These are phyloP conservation scores for Boechera retrofracta DNA, from an alignment of 345 rosid species.

Conservation along the genomic window DNA sequence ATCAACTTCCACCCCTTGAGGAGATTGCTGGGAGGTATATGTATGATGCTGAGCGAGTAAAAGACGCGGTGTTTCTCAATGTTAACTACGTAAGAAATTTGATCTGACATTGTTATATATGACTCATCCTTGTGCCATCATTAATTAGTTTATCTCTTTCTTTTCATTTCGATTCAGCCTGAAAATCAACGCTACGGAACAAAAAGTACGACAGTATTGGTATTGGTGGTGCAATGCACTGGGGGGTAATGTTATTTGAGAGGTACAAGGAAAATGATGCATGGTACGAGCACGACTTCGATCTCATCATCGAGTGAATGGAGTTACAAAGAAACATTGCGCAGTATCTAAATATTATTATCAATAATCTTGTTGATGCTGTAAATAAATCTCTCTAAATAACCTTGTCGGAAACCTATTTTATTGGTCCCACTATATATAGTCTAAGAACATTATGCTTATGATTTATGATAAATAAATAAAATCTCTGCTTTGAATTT, in stretches of 20 bases:
- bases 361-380: too few species aligned
- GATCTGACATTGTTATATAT: not conserved
- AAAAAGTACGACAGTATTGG: conserved; percentile 54
- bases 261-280: conserved; percentile 52
- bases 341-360: not conserved
- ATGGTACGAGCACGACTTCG: conserved; percentile 62
- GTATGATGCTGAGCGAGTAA: not conserved
- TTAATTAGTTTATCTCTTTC: not conserved
- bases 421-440: not conserved
- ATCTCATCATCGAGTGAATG: conserved; percentile 38
- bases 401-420: not conserved
- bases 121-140: not conserved
- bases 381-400: not conserved
- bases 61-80: not conserved
- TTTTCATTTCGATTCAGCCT: not conserved
- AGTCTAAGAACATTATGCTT: not conserved
- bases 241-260: conserved; percentile 61
- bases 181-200: conserved; percentile 42
- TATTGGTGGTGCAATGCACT: conserved; percentile 48
- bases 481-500: too few species aligned
- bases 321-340: not conserved
- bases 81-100: not conserved
- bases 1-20: not conserved
- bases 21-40: not conserved
- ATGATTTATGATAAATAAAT: not conserved